A percentile compares a stretch with the other conserved stretches of the same genome.
Evolutionary conservation across 345 rosid genomes (phyloP).

Genomic region (Hypericum androsaemum): DNA sequence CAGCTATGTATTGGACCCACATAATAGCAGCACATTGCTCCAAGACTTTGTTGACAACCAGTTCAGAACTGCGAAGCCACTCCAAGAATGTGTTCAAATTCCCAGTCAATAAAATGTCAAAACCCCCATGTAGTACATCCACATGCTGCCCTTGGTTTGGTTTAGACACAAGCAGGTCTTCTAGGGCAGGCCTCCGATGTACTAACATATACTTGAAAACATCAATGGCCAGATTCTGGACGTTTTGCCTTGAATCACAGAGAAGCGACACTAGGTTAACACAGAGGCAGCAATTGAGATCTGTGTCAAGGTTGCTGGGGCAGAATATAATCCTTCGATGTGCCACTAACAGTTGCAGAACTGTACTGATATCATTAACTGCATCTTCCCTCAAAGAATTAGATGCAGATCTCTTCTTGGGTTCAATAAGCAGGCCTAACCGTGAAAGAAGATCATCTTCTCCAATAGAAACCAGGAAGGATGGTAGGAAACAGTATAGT

Average conservation of each 20-base stretch:
- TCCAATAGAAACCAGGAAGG: conserved; percentile 72
- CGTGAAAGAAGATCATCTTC: conserved; percentile 77
- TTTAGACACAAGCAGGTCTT: conserved; percentile 85
- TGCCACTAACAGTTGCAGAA: conserved; percentile 86
- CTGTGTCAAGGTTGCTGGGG: conserved; percentile 89
- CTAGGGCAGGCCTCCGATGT: conserved; percentile 81
- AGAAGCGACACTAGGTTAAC: conserved; percentile 81
- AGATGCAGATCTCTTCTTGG: conserved; percentile 43
- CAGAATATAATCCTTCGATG: conserved; percentile 84
- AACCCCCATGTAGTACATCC: conserved; percentile 90
- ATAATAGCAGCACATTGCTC: conserved; percentile 94
- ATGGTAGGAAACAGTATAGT: conserved; percentile 83
- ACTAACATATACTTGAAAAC: conserved; percentile 70
- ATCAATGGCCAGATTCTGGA: conserved; percentile 80
- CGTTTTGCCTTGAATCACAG: conserved; percentile 64
- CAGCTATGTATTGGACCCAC: conserved; percentile 94
- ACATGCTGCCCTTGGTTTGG: conserved; percentile 69
- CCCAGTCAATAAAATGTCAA: conserved; percentile 84
- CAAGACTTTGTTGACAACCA: conserved; percentile 64
- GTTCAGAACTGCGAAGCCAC: conserved; percentile 82
- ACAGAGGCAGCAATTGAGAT: conserved; percentile 87
- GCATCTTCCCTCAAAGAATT: conserved; percentile 54
- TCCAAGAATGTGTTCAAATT: conserved; percentile 62
- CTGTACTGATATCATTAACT: conserved; percentile 64
- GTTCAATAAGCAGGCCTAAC: conserved; percentile 66